Evolutionary conservation across 805 yeast genomes (phyloP), one percentile per base, ranked within the genome.

Genomic region (Zygoascus bituminiphila): DNA sequence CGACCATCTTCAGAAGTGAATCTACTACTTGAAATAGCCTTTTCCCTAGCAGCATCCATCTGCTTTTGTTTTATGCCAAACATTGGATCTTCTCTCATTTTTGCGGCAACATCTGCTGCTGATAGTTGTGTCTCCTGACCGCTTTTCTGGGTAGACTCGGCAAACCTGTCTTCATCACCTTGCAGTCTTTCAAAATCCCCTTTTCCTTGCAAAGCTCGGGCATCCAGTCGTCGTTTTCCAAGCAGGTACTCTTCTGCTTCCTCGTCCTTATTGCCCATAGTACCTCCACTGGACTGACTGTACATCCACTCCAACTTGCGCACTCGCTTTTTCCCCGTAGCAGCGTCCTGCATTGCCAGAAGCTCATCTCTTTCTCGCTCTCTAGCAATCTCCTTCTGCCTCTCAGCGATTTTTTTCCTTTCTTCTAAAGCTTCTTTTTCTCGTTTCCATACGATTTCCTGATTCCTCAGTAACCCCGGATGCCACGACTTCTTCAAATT

Each of bases 401-500:
- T 67, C 57, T 81, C 81, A 51, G 78, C 74, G 29, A 82, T 78
- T 58, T 76, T 75, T 55, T 76, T 76, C 43, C 81, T 75, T 58
- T 86, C 94, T n/a, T 76, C 75, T 5, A 87, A 67, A 7, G 84
- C 80, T 37, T 82, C 82, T 60, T 86, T 88, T 60, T 93, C 97
- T 47, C 71, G 73, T 54, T 79, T 74, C 91, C 95, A 84, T 31
- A 91, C 89, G 59, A 82, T 84, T 55, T 81, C 82, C 66, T 82
- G 88, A 71, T 91, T 91, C 62, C 83, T 85, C 61, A 85, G 70
- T 45, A 87, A 72, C 42, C 84, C 89, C 2, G 98, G 97, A 64
- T 91, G 88, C 98, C 98, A 91, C 52, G 98, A 91, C 63, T 91
- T 91, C 68, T 91, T 84, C 48, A 89, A 66, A 62, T 91, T 91